Evolutionary conservation across 768 basidiomycete species (phyloP).

Genomic region (Mycena epipterygia): DNA sequence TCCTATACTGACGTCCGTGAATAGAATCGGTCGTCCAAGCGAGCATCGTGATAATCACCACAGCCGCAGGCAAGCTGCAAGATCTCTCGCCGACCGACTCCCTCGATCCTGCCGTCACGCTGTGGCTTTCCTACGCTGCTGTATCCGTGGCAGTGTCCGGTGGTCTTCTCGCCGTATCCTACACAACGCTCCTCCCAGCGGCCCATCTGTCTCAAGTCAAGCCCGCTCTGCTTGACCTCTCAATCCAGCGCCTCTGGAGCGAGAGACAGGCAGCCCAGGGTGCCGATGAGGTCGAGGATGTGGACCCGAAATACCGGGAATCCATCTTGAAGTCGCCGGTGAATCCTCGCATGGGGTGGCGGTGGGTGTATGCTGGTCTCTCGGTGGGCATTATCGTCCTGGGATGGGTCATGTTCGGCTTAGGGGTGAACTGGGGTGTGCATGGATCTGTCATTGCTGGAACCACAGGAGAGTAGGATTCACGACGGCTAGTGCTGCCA

Average conservation of each 20-base stretch:
- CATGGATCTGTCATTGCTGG: constrained; percentile 50
- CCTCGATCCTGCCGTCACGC: constrained; percentile 51
- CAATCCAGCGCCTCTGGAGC: constrained; percentile 46
- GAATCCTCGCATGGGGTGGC: background rate
- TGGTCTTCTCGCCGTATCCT: constrained; percentile 44
- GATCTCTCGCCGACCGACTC: constrained; percentile 50
- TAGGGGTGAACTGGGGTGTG: constrained; percentile 58
- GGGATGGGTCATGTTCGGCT: constrained; percentile 58
- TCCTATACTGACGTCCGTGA: background rate
- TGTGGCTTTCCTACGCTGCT: constrained; percentile 57
- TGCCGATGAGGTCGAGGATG: constrained; percentile 31
- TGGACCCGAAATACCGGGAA: constrained; percentile 42
- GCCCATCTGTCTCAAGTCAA: constrained; percentile 54
- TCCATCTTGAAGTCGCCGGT: constrained; percentile 47
- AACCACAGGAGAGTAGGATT: constrained; percentile 46
- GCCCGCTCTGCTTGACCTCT: constrained; percentile 44
- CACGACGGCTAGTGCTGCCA: no score
- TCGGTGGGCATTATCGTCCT: constrained; percentile 47
- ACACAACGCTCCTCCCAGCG: constrained; percentile 50
- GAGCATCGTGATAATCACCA: constrained; percentile 58
- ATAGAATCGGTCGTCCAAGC: constrained; percentile 58
- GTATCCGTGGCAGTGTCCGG: constrained; percentile 51
- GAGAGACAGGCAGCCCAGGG: background rate
- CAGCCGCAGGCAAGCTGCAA: constrained; percentile 56
- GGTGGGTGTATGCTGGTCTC: constrained; percentile 17